Evolutionary conservation across 352 stramenopile species (phyloP).

Genomic region (Phytophthora colocasiae): DNA sequence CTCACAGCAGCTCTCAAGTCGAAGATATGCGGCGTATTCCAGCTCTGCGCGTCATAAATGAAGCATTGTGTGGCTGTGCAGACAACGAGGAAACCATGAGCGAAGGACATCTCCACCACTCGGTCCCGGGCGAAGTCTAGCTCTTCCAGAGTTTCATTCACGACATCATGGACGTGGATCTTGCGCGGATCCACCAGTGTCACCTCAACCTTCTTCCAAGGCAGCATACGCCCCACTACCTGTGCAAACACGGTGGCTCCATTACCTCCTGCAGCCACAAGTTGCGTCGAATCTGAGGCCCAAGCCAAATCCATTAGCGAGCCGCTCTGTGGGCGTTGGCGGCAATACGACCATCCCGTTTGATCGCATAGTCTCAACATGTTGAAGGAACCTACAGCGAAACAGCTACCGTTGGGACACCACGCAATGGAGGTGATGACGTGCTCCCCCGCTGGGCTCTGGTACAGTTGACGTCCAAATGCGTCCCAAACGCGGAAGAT

Average conservation of each 20-base stretch:
- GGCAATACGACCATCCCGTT: constrained; percentile 92
- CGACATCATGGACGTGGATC: constrained; percentile 90
- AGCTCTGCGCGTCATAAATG: constrained; percentile 93
- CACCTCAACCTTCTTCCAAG: constrained; percentile 92
- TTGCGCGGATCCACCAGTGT: constrained; percentile 85
- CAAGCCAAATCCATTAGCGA: constrained; percentile 91
- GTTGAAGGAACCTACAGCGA: constrained; percentile 94
- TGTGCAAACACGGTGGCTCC: constrained; percentile 91
- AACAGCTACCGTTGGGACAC: constrained; percentile 91
- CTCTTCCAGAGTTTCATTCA: constrained; percentile 92
- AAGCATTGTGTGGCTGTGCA: constrained; percentile 93
- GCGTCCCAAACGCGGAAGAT: constrained; percentile 94
- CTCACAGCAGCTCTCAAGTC: constrained; percentile 89
- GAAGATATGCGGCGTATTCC: constrained; percentile 94
- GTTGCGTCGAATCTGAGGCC: constrained; percentile 92
- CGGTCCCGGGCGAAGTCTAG: constrained; percentile 92
- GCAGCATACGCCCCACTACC: constrained; percentile 83
- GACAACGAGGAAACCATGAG: constrained; percentile 92
- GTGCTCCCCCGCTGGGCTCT: constrained; percentile 81
- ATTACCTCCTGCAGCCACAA: constrained; percentile 89
- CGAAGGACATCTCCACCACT: constrained; percentile 94
- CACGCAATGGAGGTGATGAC: constrained; percentile 93
- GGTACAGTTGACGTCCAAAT: constrained; percentile 92
- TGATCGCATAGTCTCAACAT: constrained; percentile 94
- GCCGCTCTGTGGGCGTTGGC: constrained; percentile 79